Percentiles rank a stretch among this genome's conserved stretches.
Conservation (phyloP, 2,329 filamentous ascomycete genomes). For the Colletotrichum sp. region DNA sequence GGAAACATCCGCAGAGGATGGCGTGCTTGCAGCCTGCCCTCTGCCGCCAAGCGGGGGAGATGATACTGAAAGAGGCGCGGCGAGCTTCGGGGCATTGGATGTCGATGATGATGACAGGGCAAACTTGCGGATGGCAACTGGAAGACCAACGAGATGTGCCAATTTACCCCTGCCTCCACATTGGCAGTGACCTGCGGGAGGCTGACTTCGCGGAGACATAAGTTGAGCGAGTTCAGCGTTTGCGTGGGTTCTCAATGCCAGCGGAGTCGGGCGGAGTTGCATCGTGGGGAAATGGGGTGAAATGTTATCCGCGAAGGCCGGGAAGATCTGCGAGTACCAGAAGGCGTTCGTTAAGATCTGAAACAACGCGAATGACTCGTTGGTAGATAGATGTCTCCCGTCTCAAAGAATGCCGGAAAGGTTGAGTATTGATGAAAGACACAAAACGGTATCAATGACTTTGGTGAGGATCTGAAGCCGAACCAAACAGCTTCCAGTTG, state of each 20-base stretch:
- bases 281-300: background rate
- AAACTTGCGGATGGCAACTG: background rate
- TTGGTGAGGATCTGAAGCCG: too few relatives aligned
- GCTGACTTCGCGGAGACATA: background rate
- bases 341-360: background rate
- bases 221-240: background rate
- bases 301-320: background rate
- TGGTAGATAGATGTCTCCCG: too few relatives aligned
- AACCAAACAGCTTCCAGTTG: too few relatives aligned
- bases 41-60: background rate
- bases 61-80: background rate
- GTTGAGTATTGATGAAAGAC: too few relatives aligned
- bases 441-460: too few relatives aligned
- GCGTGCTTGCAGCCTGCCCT: too few relatives aligned
- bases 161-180: background rate
- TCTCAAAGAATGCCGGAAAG: too few relatives aligned
- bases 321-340: background rate
- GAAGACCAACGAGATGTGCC: background rate
- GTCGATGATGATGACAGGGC: background rate
- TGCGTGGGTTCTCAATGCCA: background rate
- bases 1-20: too few relatives aligned
- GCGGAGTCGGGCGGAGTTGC: background rate
- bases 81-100: background rate
- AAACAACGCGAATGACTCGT: background rate
- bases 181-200: background rate